phyloP scores from a whole-genome alignment of 116 monocot genomes.

The Dioscorea cayenensis region DNA sequence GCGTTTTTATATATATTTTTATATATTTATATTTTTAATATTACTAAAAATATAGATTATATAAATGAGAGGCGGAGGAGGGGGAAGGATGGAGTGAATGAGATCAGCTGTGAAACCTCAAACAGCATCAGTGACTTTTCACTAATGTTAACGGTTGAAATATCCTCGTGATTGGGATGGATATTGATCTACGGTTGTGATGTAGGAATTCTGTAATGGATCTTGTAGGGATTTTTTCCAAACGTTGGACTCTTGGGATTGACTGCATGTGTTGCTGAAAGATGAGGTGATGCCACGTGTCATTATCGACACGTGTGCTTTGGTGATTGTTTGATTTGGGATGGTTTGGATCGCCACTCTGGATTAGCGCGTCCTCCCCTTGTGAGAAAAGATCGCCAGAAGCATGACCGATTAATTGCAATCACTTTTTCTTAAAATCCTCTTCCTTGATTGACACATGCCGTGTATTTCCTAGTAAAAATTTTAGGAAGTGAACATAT shows the following conservation, averaged over 20 bases:
- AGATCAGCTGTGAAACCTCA: background rate
- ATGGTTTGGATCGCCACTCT: background rate
- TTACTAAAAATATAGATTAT: no score
- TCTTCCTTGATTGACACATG: no score
- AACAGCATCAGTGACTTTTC: background rate
- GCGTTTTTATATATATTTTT: no score
- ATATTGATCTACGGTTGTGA: background rate
- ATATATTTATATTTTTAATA: no score
- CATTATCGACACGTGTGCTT: background rate
- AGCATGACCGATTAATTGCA: no score
- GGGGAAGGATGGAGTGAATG: background rate
- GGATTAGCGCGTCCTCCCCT: background rate
- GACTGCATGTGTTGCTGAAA: background rate
- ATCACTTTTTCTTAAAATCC: no score
- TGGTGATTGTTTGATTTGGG: background rate
- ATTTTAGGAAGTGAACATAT: no score
- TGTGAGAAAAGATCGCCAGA: background rate
- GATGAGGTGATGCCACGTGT: background rate
- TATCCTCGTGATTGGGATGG: background rate
- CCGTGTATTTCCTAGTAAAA: no score
- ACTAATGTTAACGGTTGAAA: background rate
- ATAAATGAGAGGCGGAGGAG: background rate
- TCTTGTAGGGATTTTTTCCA: no score
- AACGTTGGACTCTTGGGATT: background rate
- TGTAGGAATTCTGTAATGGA: background rate